Base-by-base conservation (phyloP, 352 stramenopile genomes). In the Aphanomyces astaci region DNA sequence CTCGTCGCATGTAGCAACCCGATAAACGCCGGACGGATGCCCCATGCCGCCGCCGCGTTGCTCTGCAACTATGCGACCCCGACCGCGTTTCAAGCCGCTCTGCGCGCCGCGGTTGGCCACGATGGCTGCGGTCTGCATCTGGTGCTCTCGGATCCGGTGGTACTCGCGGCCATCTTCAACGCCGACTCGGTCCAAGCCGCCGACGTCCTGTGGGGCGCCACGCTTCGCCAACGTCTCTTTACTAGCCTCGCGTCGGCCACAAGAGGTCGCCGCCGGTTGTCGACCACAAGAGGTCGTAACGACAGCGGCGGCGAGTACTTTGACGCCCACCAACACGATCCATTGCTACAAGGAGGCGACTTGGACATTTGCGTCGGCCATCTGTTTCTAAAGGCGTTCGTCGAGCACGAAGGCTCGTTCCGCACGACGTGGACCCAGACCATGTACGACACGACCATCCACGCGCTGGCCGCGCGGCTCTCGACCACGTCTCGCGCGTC, bases 301-400 rank as follows among this genome's bases (percentile, higher is more conserved):
- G 46, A 54, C 46, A 27, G n/a, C 2, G 51, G n/a, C 2, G 51
- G 31, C 51, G 51, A 59, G 5, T 46, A 24, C 36, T n/a, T 31
- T 22, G 31, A 65, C 10, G 39, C 39, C 25, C 25, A 46, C 4
- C 3, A 5, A 11, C 9, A 32, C 3, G n/a, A n/a, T n/a, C n/a
- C n/a, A n/a, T n/a, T n/a, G n/a, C n/a, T n/a, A n/a, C n/a, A n/a
- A n/a, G n/a, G n/a, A n/a, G n/a, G n/a, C 27, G 55, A 51, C 55
- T 19, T 65, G 4, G 81, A 94, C 65, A 72, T 93, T 17, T 90
- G 88, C 32, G 80, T 93, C 3, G 80, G 83, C 10, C 87, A 91
- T 48, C 89, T 94, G 57, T 94, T 93, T 62, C 32, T 94, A 25
- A 75, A 76, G 15, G 90, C 84, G 17, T 94, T 90, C 66, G 84